Evolutionary conservation across 768 basidiomycete genomes (phyloP), one percentile per base, ranked within the genome.

Genomic region (Phanerochaete sordida): DNA sequence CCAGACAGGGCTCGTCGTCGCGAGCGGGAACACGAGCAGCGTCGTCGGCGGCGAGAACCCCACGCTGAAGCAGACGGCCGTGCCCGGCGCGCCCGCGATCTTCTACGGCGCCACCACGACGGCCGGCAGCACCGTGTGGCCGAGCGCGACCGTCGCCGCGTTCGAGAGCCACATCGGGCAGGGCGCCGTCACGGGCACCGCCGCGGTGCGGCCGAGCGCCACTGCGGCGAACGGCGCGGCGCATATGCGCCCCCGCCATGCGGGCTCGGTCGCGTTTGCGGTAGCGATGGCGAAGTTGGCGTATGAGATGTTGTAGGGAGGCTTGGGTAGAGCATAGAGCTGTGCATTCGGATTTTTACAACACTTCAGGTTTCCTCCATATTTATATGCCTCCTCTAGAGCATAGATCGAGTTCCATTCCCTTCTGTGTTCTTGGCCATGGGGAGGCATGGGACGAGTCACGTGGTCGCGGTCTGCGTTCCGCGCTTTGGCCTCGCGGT

Each of bases 61-160:
- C 2, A 72, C 77, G 0, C 71, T 87, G 1, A 75, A 75, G 13
- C 76, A 75, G 8, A 74, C 69, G 30, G 77, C 79, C 48, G 67
- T 82, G 51, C 65, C 88, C n/a, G 86, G 86, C 5, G 77, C 77
- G 33, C 76, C 79, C 28, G 84, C 77, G 13, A 82, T 91, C 30
- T 81, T 78, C 56, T 81, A 83, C 53, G 85, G 85, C 2, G 76
- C 78, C 0, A 63, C 55, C 1, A 64, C 69, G 35, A 70, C 69
- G 16, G 64, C 61, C 62, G 68, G 62, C 52, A 68, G 69, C 45
- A 60, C 60, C 31, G 37, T 64, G 44, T 72, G 62, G 54, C 71
- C 74, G 16, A 58, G 62, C 19, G 72, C 69, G 39, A 75, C 74
- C 4, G 53, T 75, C 50, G 70, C 69, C 6, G 70, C 70, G 30